A percentile compares a stretch with the other conserved stretches of the same genome.
phyloP scores from a whole-genome alignment of 1,139 yeast species.

The Eremothecium coryli region DNA sequence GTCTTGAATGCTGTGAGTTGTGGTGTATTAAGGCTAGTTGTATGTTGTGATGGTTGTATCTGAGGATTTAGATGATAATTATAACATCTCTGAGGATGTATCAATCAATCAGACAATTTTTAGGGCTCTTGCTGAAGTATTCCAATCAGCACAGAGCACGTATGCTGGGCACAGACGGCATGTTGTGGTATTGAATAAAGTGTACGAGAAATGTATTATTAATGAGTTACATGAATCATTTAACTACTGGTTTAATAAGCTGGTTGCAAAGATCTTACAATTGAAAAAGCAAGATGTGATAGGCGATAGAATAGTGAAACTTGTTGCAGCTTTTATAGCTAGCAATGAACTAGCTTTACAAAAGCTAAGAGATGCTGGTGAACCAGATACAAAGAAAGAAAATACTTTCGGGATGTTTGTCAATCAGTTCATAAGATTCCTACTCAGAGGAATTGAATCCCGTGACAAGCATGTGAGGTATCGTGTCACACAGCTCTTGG shows the following conservation, averaged over 20 bases:
- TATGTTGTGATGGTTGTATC: not conserved
- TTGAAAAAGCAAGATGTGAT: constrained; percentile 60
- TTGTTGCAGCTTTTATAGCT: constrained; percentile 57
- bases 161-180: constrained; percentile 72
- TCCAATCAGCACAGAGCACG: constrained; percentile 70
- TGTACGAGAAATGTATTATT: constrained; percentile 49
- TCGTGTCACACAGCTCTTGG: constrained; percentile 70
- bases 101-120: constrained; percentile 29
- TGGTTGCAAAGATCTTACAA: constrained; percentile 57
- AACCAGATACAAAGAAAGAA: constrained; percentile 31
- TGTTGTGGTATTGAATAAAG: constrained; percentile 49
- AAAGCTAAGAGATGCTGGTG: constrained; percentile 32
- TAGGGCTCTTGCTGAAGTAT: constrained; percentile 53
- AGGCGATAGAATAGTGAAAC: constrained; percentile 72
- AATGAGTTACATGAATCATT: constrained; percentile 51
- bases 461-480: constrained; percentile 70
- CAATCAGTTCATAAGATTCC: constrained; percentile 53
- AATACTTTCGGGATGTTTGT: constrained; percentile 44
- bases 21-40: too few relatives aligned
- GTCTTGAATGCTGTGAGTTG: too few relatives aligned
- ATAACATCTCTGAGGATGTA: not conserved
- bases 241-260: constrained; percentile 46
- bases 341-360: constrained; percentile 13
- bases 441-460: constrained; percentile 69
- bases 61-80: not conserved